Evolutionary conservation across 345 rosid species (phyloP).

Genomic region (Toxicodendron radicans): DNA sequence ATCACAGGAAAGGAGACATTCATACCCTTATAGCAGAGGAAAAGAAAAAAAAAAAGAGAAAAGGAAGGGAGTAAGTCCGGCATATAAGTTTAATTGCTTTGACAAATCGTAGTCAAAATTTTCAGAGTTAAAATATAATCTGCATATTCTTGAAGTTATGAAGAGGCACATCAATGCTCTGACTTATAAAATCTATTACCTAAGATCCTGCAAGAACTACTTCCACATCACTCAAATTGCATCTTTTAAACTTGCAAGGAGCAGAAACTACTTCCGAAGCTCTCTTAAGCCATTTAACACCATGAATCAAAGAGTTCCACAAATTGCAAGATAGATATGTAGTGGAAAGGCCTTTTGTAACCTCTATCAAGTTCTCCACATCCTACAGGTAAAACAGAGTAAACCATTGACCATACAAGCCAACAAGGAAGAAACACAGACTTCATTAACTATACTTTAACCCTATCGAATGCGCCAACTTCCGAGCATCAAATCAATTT

Average conservation of each 20-base stretch:
- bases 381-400: slow-evolving; percentile 43
- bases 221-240: slow-evolving; percentile 52
- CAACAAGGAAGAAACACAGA: slow-evolving; percentile 10
- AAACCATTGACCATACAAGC: slow-evolving; percentile 5
- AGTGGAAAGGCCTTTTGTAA: slow-evolving; percentile 30
- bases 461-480: too few species aligned
- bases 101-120: slow-evolving; percentile 1
- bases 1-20: slow-evolving; percentile 39
- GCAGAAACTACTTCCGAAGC: slow-evolving; percentile 41
- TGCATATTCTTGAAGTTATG: not conserved
- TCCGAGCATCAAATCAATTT: too few species aligned
- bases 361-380: slow-evolving; percentile 46
- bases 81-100: slow-evolving; percentile 2
- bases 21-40: slow-evolving; percentile 38
- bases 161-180: not conserved
- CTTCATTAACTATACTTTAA: too few species aligned
- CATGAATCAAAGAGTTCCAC: slow-evolving; percentile 38
- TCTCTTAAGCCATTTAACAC: slow-evolving; percentile 56
- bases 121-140: slow-evolving; percentile 6
- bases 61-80: slow-evolving; percentile 17
- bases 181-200: slow-evolving; percentile 30
- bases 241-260: slow-evolving; percentile 35
- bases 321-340: slow-evolving; percentile 27
- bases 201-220: slow-evolving; percentile 48
- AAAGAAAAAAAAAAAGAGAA: not conserved